Base-by-base conservation (phyloP, 441 rosid genomes). In the Adansonia gregorii region DNA sequence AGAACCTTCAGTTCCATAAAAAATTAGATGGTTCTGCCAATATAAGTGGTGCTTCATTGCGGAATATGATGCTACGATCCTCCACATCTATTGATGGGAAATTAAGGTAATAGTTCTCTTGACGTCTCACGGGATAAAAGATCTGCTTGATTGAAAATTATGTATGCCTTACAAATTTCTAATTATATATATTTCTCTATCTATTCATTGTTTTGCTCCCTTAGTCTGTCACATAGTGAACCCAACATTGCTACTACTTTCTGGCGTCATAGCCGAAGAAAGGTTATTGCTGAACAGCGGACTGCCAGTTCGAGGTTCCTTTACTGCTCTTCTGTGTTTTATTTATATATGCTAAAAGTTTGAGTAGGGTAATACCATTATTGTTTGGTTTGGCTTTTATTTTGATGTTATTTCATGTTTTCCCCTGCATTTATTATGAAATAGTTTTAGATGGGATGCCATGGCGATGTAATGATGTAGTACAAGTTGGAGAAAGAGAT, bases 281-380 rank as follows among this genome's bases (percentile, higher is more conserved):
- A 92, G 88, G 95, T 91, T 80, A 90, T 96, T 87, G 97, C 97
- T 46, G 98, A 96, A 81, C 98, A 96, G 82, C 89, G 98, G 86
- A 97, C 98, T 81, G 94, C 98, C 82, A 94, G 96, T 88, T 93
- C 98, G 75, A 94, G 99, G 99, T 94, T 85, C 80, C 77, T 65
- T 75, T 61, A 79, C 56, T 77, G 80, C 78, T 74, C 82, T 84
- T 54, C 71, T 71, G 8, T 55, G 59, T 39, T 72, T 71, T 59
- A 63, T 78, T 52, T 48, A 9, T 71, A 66, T 41, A 54, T 79
- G 20, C 49, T 41, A 15, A 41, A 20, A 46, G 48, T 58, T 35
- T 75, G 5, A 22, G 31, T 67, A 67, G 56, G 12, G 14, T 67
- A 43, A 19, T 46, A 14, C 9, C 10, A 17, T 19, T 19, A 45